phyloP scores from a whole-genome alignment of 345 rosid species.

The Toxicodendron radicans region DNA sequence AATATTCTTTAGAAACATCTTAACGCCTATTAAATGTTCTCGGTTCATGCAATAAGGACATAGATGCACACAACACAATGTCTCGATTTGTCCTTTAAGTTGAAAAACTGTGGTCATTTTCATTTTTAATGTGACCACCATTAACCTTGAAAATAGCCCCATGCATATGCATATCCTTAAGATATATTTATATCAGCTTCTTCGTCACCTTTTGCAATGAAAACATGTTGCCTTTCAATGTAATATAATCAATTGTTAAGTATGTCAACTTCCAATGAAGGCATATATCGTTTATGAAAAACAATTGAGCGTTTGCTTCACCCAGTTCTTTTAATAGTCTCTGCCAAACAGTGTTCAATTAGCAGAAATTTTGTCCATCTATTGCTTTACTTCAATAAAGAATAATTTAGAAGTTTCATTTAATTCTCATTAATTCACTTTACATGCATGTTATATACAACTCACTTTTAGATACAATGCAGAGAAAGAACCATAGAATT shows the following conservation, averaged over 20 bases:
- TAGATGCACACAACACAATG: slow-evolving; percentile 1
- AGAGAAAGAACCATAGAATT: neutral
- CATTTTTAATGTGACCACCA: neutral
- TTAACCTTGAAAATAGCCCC: neutral
- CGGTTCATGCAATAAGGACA: neutral
- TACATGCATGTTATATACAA: slow-evolving; percentile 5
- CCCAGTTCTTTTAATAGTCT: too few relatives aligned
- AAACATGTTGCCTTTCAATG: neutral
- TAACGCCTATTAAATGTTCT: slow-evolving; percentile 2
- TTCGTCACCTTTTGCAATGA: neutral
- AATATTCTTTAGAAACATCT: slow-evolving; percentile 44
- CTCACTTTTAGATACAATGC: neutral
- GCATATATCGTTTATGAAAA: neutral
- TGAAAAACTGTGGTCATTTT: neutral
- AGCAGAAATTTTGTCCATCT: neutral
- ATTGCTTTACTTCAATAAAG: neutral
- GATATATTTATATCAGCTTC: neutral
- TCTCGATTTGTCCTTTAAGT: slow-evolving; percentile 6
- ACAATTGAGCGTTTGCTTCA: neutral
- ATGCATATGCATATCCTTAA: neutral
- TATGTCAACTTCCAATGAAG: neutral
- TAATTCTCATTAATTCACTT: slow-evolving; percentile 13
- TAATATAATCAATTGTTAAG: too few relatives aligned
- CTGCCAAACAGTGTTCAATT: too few relatives aligned
- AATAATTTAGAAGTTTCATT: neutral